These are phyloP conservation scores for Cladosporium phlei DNA, from an alignment of 2,329 filamentous ascomycete species.

Conservation along the genomic window DNA sequence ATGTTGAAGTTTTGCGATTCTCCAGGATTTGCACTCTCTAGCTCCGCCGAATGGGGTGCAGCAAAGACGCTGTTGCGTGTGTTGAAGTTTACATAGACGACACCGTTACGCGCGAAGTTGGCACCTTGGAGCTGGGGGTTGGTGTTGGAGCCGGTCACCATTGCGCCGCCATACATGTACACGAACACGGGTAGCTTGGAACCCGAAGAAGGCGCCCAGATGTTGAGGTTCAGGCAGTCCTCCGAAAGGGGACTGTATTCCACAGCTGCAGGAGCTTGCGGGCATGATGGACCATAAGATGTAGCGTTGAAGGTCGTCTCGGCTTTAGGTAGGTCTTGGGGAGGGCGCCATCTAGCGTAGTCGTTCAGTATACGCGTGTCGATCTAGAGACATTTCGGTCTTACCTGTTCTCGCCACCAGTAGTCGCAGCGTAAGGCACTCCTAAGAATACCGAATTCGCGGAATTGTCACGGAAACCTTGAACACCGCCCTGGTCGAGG, in stretches of 20 bases:
- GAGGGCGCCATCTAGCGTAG: conserved; percentile 27
- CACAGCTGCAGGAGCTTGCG: conserved; percentile 24
- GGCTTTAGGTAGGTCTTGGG: conserved; percentile 24
- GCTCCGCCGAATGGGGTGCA: conserved; percentile 1
- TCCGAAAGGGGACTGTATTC: conserved; percentile 35
- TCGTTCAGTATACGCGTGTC: not conserved
- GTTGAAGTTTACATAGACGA: conserved; percentile 57
- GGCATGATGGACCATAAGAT: conserved; percentile 30
- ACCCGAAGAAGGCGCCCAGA: conserved; percentile 42
- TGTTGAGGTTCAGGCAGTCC: conserved; percentile 57
- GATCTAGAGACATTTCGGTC: not conserved
- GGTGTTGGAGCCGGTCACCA: conserved; percentile 32
- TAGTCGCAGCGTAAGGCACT: conserved; percentile 38
- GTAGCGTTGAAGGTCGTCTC: conserved; percentile 25
- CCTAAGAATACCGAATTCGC: conserved; percentile 35
- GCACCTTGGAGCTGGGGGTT: conserved; percentile 27
- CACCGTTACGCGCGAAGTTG: conserved; percentile 42
- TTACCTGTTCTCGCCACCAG: conserved; percentile 37
- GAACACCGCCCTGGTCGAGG: conserved; percentile 10
- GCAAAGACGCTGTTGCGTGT: conserved; percentile 48
- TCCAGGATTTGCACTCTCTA: conserved; percentile 34
- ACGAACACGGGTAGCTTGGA: conserved; percentile 51
- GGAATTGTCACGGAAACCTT: conserved; percentile 14
- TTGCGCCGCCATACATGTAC: conserved; percentile 61
- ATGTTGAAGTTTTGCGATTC: conserved; percentile 19